phyloP scores from a whole-genome alignment of 306 rosid species.

The Prunus mira region DNA sequence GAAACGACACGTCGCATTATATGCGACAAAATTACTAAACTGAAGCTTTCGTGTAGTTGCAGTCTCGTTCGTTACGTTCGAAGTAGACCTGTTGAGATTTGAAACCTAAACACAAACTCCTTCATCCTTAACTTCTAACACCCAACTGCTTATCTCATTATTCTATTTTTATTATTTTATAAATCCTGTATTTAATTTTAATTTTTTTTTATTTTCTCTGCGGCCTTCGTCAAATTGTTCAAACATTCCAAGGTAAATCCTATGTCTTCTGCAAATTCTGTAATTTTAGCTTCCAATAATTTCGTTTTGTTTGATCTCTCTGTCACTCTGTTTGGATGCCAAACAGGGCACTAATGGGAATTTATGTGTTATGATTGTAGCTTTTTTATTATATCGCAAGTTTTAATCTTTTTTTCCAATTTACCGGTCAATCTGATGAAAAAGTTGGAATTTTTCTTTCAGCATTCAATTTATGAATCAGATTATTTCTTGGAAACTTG shows the following conservation, averaged over 20 bases:
- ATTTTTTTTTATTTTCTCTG: not conserved
- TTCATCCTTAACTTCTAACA: not conserved
- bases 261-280: not conserved
- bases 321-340: not conserved
- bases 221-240: not conserved
- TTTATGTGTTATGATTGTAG: not conserved
- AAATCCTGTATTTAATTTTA: not conserved
- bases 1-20: not conserved
- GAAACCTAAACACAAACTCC: not conserved
- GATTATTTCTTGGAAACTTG: not conserved
- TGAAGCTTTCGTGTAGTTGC: conserved; percentile 3
- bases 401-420: not conserved
- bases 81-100: not conserved
- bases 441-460: not conserved
- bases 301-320: conserved; percentile 9
- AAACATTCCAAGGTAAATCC: conserved; percentile 8
- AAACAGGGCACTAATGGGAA: not conserved
- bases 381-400: not conserved
- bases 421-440: not conserved
- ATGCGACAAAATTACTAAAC: not conserved
- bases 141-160: not conserved
- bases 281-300: not conserved
- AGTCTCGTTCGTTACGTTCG: conserved; percentile 10
- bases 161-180: not conserved
- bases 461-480: not conserved